Evolutionary conservation across 768 basidiomycete species (phyloP), one percentile per base, ranked within the genome.

Genomic region (Russula olivacea): DNA sequence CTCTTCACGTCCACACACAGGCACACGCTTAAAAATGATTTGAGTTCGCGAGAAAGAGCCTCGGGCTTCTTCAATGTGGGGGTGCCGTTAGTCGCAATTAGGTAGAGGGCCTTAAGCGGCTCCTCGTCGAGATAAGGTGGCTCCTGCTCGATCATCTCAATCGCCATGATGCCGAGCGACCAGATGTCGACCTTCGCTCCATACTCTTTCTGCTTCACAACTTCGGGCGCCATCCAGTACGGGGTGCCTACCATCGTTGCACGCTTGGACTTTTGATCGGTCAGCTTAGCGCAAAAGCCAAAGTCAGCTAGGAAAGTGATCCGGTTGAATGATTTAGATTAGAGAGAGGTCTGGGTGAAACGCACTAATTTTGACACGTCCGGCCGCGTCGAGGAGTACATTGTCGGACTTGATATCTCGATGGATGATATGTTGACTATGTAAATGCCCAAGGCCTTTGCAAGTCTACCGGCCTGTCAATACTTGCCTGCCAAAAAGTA

Each of bases 221-320:
- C 93, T 74, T 97, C 94, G n/a, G 94, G 94, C 3, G 94, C 94
- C 94, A 97, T 97, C 94, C 94, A 96, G 75, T 96, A 96, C 1
- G 94, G 94, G 12, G 93, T 96, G 38, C 94, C 94, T 4, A 97
- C 93, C 94, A 96, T 96, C n/a, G 93, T 96, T 34, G 93, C 93
- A 57, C 94, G 89, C 75, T 96, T 96, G 47, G 91, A 94, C 74
- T 96, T 97, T 76, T 96, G 91, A 70, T 95, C 93, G 1, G 94
- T 95, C 32, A 98, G 80, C 73, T 96, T 95, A 61, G 94, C 94
- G 68, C 93, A 96, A 79, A 96, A 97, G 50, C 94, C 94, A 71
- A 98, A 98, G 72, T 96, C 94, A 70, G 94, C 94, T 97, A 69
- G 30, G 58, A 43, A 40, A 51, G 36, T 21, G 19, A n/a, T 52